A percentile compares a stretch with the other conserved stretches of the same genome.
Conservation (phyloP, 768 basidiomycete species). For the Leucogyrophana mollusca region DNA sequence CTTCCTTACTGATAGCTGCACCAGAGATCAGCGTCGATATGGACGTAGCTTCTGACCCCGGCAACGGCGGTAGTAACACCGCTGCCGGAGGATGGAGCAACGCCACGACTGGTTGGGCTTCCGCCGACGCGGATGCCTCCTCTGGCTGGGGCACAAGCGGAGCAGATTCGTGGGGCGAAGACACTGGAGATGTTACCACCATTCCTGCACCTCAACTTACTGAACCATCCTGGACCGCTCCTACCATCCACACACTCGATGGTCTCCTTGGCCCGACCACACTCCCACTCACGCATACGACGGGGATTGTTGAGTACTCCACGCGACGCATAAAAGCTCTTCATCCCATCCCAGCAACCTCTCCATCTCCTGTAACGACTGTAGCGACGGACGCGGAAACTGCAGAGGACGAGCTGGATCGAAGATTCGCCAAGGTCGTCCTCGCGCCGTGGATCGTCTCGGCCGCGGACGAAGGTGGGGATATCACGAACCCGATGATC, state of each 20-base stretch:
- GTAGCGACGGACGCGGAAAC: slow-evolving; percentile 8
- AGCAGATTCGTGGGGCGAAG: slow-evolving; percentile 1
- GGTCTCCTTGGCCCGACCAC: slow-evolving; percentile 52
- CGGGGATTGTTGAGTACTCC: slow-evolving; percentile 66
- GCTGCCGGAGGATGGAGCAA: slow-evolving; percentile 13
- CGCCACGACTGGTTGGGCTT: slow-evolving; percentile 2
- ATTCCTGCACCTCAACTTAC: slow-evolving; percentile 12
- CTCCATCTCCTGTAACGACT: slow-evolving; percentile 14
- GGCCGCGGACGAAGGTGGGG: slow-evolving; percentile 33
- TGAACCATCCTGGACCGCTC: slow-evolving; percentile 21
- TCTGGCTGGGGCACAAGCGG: slow-evolving; percentile 9
- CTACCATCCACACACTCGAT: slow-evolving; percentile 27
- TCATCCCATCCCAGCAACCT: slow-evolving; percentile 32
- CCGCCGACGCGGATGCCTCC: neutral
- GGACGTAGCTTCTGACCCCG: no score
- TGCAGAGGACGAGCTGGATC: slow-evolving; percentile 49
- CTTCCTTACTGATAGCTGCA: slow-evolving; percentile 4
- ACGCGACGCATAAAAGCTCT: slow-evolving; percentile 56
- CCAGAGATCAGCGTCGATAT: slow-evolving; percentile 10
- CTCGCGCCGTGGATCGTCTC: slow-evolving; percentile 54
- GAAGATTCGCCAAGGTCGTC: slow-evolving; percentile 46
- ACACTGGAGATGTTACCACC: slow-evolving; percentile 2
- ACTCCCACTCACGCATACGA: slow-evolving; percentile 60
- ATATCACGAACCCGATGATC: slow-evolving; percentile 36
- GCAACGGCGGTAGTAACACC: neutral